Conservation (phyloP, 1,139 yeast species). For the Wickerhamomyces sp. region DNA sequence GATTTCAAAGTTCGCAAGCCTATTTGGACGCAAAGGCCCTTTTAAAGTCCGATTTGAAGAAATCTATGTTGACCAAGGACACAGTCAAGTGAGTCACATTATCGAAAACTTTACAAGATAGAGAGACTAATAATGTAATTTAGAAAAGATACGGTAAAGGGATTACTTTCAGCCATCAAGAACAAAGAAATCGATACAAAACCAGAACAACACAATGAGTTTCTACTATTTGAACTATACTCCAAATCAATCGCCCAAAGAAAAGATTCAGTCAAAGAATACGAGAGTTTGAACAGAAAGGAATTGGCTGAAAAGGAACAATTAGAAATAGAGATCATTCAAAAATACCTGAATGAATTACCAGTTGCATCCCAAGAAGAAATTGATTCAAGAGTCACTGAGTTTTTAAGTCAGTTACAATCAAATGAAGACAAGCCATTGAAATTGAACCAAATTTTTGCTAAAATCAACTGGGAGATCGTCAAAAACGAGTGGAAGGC, state of each 20-base stretch:
- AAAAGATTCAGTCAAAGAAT: slow-evolving; percentile 48
- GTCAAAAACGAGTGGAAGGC: slow-evolving; percentile 53
- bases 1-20: slow-evolving; percentile 26
- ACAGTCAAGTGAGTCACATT: slow-evolving; percentile 24
- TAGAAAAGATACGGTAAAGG: slow-evolving; percentile 50
- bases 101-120: no score
- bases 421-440: slow-evolving; percentile 23
- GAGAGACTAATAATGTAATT: slow-evolving; percentile 4
- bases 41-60: slow-evolving; percentile 43
- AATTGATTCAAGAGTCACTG: slow-evolving; percentile 36
- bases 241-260: slow-evolving; percentile 50
- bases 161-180: slow-evolving; percentile 52
- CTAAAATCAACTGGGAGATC: slow-evolving; percentile 42
- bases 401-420: slow-evolving; percentile 29
- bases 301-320: slow-evolving; percentile 56
- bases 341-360: slow-evolving; percentile 36
- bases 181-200: slow-evolving; percentile 52
- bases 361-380: slow-evolving; percentile 51
- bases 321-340: slow-evolving; percentile 42
- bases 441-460: slow-evolving; percentile 37
- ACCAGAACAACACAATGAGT: slow-evolving; percentile 42
- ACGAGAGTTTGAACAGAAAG: slow-evolving; percentile 41
- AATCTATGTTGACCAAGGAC: slow-evolving; percentile 44
- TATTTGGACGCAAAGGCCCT: slow-evolving; percentile 28
- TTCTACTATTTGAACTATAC: slow-evolving; percentile 42